Evolutionary conservation across 2,329 filamentous ascomycete genomes (phyloP).

Genomic region (Xylaria sp.): DNA sequence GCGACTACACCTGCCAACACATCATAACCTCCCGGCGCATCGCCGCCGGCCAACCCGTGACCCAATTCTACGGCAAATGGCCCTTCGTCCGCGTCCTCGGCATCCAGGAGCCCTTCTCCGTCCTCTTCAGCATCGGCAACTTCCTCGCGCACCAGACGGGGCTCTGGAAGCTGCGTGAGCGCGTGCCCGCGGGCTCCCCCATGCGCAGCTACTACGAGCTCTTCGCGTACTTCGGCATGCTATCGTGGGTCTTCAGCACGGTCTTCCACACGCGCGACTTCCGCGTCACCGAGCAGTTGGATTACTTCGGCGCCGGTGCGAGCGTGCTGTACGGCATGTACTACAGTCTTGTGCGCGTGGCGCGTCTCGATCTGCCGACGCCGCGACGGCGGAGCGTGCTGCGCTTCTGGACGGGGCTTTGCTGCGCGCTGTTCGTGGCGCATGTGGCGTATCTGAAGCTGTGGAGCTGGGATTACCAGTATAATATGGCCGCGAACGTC

Average conservation of each 20-base stretch:
- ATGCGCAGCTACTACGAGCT: slow-evolving; percentile 74
- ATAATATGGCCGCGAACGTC: slow-evolving; percentile 97
- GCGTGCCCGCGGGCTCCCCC: slow-evolving; percentile 67
- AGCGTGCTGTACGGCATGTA: slow-evolving; percentile 88
- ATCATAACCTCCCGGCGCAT: slow-evolving; percentile 73
- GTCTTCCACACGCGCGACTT: slow-evolving; percentile 93
- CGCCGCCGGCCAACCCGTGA: slow-evolving; percentile 59
- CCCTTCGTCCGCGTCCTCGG: slow-evolving; percentile 86
- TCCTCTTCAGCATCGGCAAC: slow-evolving; percentile 90
- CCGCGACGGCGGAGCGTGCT: slow-evolving; percentile 47
- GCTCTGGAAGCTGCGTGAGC: slow-evolving; percentile 61
- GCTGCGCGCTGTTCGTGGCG: slow-evolving; percentile 61
- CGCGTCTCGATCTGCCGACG: slow-evolving; percentile 64
- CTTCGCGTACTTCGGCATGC: slow-evolving; percentile 75
- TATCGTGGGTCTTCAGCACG: slow-evolving; percentile 82
- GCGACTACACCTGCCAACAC: slow-evolving; percentile 97
- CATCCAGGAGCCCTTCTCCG: slow-evolving; percentile 90
- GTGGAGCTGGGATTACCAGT: slow-evolving; percentile 89
- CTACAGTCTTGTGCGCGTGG: slow-evolving; percentile 75
- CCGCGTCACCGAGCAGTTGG: slow-evolving; percentile 78
- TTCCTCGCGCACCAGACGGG: slow-evolving; percentile 79
- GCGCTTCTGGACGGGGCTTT: slow-evolving; percentile 70
- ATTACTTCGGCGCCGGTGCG: slow-evolving; percentile 91
- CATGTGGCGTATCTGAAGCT: slow-evolving; percentile 83
- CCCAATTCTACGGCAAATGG: slow-evolving; percentile 99